Evolutionary conservation across 2,329 filamentous ascomycete species (phyloP), one percentile per base, ranked within the genome.

Genomic region (Aspergillus intermedius): DNA sequence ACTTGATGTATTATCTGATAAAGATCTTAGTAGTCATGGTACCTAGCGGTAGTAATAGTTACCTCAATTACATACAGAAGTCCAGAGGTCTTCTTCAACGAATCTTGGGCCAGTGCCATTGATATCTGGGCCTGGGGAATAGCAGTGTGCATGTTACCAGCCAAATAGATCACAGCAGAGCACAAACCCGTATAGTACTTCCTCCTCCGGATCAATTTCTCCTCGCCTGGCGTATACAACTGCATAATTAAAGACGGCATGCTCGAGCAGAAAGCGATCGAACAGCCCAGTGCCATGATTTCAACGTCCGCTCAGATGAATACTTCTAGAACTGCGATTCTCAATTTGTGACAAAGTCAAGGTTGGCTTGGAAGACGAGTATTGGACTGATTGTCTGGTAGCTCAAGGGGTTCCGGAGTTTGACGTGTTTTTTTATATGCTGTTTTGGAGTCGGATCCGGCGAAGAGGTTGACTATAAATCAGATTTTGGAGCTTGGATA

Each of bases 401-500:
- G n/a, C 9, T 4, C 17, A 32, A 32, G 43, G 28, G 5, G 10
- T 44, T 44, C n/a, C 43, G 1, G 43, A 17, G n/a, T 30, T 32
- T 12, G 43, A 44, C 32, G 25, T 44, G 4, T 44, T 44, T 8
- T 15, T 35, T 10, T 30, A 19, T 30, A 13, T n/a, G 42, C 23
- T 19, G 28, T 44, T 30, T 34, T 44, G 8, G 8, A 44, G 12
- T 28, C 42, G 8, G 42, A 22, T 19, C 28, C 42, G 19, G 21
- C 13, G 4, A 32, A 17, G 15, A 30, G 28, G 15, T 17, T 34
- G 43, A 23, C 43, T n/a, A 28, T n/a, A 15, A n/a, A 34, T 13
- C 44, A 23, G 37, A 35, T 12, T 40, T 34, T 52, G 32, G 50
- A 44, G 23, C 17, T 42, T 41, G n/a, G 28, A 2, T 46, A 49